A percentile compares a stretch with the other conserved stretches of the same genome.
Conservation (phyloP, 1,139 yeast species). For the Hyphopichia pseudoburtonii region DNA sequence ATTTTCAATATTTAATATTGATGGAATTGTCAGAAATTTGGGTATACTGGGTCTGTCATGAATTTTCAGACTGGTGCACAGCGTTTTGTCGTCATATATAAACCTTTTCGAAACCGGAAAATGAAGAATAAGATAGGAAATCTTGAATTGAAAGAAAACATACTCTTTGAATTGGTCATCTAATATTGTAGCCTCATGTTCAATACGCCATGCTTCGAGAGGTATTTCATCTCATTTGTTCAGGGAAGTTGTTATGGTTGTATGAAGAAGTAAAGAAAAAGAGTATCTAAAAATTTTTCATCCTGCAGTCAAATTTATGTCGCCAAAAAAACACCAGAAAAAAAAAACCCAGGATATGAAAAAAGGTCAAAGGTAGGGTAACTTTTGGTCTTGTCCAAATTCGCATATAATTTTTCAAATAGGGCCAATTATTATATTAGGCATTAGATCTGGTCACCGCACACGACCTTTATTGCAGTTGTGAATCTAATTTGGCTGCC, state of each 20-base stretch:
- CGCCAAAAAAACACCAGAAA: background rate
- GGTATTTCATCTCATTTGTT: too few species aligned
- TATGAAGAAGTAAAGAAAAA: background rate
- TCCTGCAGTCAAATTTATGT: background rate
- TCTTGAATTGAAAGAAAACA: background rate
- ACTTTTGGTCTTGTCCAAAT: background rate
- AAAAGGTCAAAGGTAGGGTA: background rate
- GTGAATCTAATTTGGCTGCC: too few species aligned
- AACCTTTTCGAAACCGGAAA: too few species aligned
- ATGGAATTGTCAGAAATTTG: slow-evolving; percentile 41
- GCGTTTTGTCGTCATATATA: slow-evolving; percentile 52
- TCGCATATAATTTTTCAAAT: too few species aligned
- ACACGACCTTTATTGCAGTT: background rate
- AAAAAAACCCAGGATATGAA: background rate
- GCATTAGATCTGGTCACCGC: background rate
- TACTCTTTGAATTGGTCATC: background rate
- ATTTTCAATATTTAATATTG: too few species aligned
- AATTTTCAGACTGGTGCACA: slow-evolving; percentile 57
- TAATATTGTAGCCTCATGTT: too few species aligned
- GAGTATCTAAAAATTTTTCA: background rate
- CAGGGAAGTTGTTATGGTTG: background rate
- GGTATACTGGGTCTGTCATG: slow-evolving; percentile 53
- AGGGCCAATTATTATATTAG: background rate
- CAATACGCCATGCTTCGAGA: too few species aligned
- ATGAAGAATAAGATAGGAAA: too few species aligned